Conservation (phyloP, 2,329 filamentous ascomycete genomes). For the Trichophyton verrucosum region DNA sequence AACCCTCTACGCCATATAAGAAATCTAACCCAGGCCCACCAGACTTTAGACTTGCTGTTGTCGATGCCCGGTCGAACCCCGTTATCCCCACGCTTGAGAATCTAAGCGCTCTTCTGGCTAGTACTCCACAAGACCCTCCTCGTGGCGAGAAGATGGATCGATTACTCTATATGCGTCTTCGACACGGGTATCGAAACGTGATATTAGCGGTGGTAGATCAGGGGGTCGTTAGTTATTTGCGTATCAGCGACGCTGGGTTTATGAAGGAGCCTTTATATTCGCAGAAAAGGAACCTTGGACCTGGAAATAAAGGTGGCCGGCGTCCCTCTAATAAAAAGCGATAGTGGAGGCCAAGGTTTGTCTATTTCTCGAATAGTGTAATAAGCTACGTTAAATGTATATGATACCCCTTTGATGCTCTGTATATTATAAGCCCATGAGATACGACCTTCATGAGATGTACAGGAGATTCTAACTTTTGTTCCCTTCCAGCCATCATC, state of each 20-base stretch:
- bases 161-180: slow-evolving; percentile 61
- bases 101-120: slow-evolving; percentile 57
- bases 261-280: slow-evolving; percentile 60
- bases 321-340: background rate
- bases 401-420: background rate
- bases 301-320: slow-evolving; percentile 20
- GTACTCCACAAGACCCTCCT: slow-evolving; percentile 57
- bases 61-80: slow-evolving; percentile 57
- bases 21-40: slow-evolving; percentile 68
- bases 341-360: background rate
- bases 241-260: slow-evolving; percentile 70
- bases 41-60: slow-evolving; percentile 73
- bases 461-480: background rate
- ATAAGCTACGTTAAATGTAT: background rate
- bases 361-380: background rate
- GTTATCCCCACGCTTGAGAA: slow-evolving; percentile 61
- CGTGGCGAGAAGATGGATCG: slow-evolving; percentile 35
- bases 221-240: slow-evolving; percentile 77
- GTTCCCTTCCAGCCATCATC: background rate
- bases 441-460: background rate
- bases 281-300: slow-evolving; percentile 19
- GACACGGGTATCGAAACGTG: slow-evolving; percentile 73
- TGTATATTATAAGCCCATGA: background rate
- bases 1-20: slow-evolving; percentile 56
- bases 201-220: slow-evolving; percentile 80